Conservation (phyloP, 306 rosid genomes). For the Inga leiocalycina region DNA sequence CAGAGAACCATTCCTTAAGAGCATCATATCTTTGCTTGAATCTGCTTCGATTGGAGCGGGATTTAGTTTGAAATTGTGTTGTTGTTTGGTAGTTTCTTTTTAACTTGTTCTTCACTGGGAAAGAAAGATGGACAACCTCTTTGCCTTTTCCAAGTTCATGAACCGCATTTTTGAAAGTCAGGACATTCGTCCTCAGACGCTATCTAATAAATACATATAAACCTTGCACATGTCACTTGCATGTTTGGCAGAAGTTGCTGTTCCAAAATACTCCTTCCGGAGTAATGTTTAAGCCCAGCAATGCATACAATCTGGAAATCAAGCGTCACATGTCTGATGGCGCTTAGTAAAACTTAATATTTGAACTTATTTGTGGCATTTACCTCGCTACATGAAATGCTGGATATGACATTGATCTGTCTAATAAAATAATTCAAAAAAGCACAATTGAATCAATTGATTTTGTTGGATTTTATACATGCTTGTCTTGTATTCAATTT, state of each 20-base stretch:
- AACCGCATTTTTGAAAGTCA: constrained; percentile 32
- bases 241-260: constrained; percentile 31
- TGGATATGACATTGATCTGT: neutral
- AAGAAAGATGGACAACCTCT: constrained; percentile 38
- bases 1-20: constrained; percentile 86
- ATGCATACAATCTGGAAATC: neutral
- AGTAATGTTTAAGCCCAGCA: neutral
- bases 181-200: constrained; percentile 20
- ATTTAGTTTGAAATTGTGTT: constrained; percentile 41
- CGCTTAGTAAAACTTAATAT: neutral
- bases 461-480: neutral
- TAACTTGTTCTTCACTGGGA: constrained; percentile 34
- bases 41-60: constrained; percentile 44
- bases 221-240: neutral
- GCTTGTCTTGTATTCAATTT: neutral
- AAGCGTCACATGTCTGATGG: neutral
- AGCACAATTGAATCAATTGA: neutral
- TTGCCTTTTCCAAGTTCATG: constrained; percentile 38
- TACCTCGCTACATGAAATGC: neutral
- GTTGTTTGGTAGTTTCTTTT: constrained; percentile 31
- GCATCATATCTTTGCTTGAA: constrained; percentile 29
- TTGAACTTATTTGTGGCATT: neutral
- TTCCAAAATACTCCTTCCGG: neutral
- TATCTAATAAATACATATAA: constrained; percentile 41
- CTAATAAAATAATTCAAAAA: neutral